Percentiles rank a stretch among this genome's conserved stretches.
Evolutionary conservation across 2,329 filamentous ascomycete genomes (phyloP).

Genomic region (Aureobasidium melanogenum): DNA sequence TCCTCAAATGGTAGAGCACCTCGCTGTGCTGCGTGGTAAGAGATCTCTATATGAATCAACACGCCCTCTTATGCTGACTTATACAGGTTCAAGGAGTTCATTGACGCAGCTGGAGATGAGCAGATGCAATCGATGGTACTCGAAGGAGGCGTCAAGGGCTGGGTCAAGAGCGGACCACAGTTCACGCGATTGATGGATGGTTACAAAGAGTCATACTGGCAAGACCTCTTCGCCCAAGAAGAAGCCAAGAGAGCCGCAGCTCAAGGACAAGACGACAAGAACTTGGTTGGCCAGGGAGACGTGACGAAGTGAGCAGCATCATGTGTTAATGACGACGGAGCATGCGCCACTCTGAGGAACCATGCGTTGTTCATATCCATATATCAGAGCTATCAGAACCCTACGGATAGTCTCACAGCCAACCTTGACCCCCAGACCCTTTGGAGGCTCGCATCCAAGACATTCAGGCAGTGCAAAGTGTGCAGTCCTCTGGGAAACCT

Average conservation of each 20-base stretch:
- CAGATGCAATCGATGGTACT: conserved; percentile 34
- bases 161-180: conserved; percentile 33
- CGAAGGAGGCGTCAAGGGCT: conserved; percentile 36
- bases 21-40: conserved; percentile 28
- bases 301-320: not conserved
- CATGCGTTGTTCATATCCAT: not conserved
- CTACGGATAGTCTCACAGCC: not conserved
- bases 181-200: conserved; percentile 33
- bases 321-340: not conserved
- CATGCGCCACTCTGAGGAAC: not conserved
- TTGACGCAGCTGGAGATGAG: conserved; percentile 25
- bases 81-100: conserved; percentile 6
- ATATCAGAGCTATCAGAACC: conserved; percentile 8
- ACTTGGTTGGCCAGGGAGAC: conserved; percentile 5
- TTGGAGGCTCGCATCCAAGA: not conserved
- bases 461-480: not conserved
- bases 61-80: not conserved
- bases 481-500: conserved; percentile 1
- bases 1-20: conserved; percentile 22
- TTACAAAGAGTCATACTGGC: conserved; percentile 33
- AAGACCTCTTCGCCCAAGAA: conserved; percentile 27
- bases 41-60: not conserved
- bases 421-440: not conserved
- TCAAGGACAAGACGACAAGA: conserved; percentile 5
- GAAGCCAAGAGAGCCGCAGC: conserved; percentile 14